Percentiles rank a stretch among this genome's conserved stretches.
Conservation (phyloP, 2,329 filamentous ascomycete genomes). For the Eutypa lata region DNA sequence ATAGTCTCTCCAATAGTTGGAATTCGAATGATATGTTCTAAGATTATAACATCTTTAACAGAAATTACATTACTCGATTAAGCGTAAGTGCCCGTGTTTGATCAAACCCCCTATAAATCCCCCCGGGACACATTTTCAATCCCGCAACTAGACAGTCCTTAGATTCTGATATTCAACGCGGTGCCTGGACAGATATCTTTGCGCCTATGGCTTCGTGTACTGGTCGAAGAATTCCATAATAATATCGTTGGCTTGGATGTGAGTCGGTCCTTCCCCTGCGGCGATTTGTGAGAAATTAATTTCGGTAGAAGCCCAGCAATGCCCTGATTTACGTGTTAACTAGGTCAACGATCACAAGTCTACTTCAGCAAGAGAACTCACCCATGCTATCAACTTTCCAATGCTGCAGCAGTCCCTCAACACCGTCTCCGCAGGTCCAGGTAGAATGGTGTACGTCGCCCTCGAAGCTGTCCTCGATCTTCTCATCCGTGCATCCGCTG, state of each 20-base stretch:
- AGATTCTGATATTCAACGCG: no score
- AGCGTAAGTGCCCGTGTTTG: no score
- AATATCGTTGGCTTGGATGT: slow-evolving; percentile 40
- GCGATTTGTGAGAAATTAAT: slow-evolving; percentile 41
- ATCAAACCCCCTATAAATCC: no score
- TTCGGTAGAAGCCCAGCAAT: slow-evolving; percentile 44
- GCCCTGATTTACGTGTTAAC: slow-evolving; percentile 22
- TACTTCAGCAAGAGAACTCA: slow-evolving; percentile 15
- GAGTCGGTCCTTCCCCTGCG: slow-evolving; percentile 35
- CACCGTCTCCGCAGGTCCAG: slow-evolving; percentile 37
- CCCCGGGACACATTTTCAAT: no score
- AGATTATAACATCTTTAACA: no score
- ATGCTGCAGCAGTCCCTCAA: slow-evolving; percentile 36
- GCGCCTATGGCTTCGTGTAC: no score
- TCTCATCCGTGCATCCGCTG: slow-evolving; percentile 34
- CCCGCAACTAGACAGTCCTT: no score
- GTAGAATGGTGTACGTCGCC: slow-evolving; percentile 39
- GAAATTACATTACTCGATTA: no score
- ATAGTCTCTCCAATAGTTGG: no score
- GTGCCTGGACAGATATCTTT: no score
- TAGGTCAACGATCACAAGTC: neutral
- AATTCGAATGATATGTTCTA: no score
- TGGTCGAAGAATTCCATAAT: slow-evolving; percentile 43
- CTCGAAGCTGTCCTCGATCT: slow-evolving; percentile 30
- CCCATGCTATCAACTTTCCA: slow-evolving; percentile 42